Base-by-base conservation (phyloP, 257 asterid genomes). In the Solanum ahanhuiri region DNA sequence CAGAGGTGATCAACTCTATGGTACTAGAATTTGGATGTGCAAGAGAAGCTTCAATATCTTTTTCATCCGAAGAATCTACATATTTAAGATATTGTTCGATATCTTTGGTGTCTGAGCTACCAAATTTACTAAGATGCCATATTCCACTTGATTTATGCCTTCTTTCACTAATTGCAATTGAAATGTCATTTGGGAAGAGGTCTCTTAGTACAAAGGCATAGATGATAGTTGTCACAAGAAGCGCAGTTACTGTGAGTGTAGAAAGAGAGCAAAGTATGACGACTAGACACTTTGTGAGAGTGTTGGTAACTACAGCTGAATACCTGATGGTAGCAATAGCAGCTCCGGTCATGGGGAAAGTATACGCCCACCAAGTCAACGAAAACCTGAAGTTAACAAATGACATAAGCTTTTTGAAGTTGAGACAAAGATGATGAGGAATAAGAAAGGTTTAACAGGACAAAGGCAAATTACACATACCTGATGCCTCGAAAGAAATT, bases 341-440 rank as follows among this genome's bases (percentile, higher is more conserved):
- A 2, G 95, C 98, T 34, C 96, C 95, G 0, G 99, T 93, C 99
- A 94, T 94, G 2, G 99, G 98, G 81, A 96, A 94, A 5, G 99
- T 96, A 90, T 96, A 96, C 3, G 98, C 99, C 99, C 99, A 96
- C 98, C 99, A 96, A 15, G 98, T 95, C 87, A 95, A 45, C 9
- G 99, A 95, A 86, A 96, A 96, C 63, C 93, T 93, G 41, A 4
- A 77, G 83, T 43, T 43, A 41, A 77, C 83, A 23, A 77, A 77
- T 2, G 64, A 23, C 14, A 25, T 1, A 23, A 25, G 25, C 63
- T 7, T 14, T 25, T 25, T 25, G 23, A 43, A 5, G 2, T 0
- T 25, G 1, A 41, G 64, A 57, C 12, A 77, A 25, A 7, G 63
- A 45, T 7, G 83, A 2, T 14, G 39, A 77, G 83, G 37, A 43